A percentile compares a stretch with the other conserved stretches of the same genome.
phyloP scores from a whole-genome alignment of 106 monocot species.

The Posidonia australis region DNA sequence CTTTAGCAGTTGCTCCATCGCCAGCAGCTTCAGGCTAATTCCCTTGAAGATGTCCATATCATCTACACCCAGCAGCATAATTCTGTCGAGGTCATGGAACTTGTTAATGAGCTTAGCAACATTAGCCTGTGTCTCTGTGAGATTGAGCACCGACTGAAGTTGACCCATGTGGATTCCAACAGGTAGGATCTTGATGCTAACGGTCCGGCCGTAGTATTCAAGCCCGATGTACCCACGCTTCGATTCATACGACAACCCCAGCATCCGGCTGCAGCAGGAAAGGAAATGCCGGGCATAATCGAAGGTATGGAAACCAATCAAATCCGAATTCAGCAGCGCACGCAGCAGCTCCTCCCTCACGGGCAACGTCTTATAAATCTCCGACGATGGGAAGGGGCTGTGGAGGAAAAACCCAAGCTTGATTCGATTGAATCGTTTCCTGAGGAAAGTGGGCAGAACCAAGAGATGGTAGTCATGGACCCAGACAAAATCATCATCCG shows the following conservation, averaged over 20 bases:
- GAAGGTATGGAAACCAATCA: constrained; percentile 30
- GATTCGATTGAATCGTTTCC: constrained; percentile 23
- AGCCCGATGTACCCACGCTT: constrained; percentile 27
- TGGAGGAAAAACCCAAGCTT: constrained; percentile 30
- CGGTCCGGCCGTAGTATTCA: constrained; percentile 27
- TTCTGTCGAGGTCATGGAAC: constrained; percentile 5
- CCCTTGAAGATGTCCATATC: constrained; percentile 34
- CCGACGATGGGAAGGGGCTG: constrained; percentile 27
- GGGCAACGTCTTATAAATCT: constrained; percentile 23
- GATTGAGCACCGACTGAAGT: constrained; percentile 12
- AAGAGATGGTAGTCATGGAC: constrained; percentile 31
- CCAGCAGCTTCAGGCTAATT: constrained; percentile 25
- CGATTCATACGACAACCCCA: constrained; percentile 24
- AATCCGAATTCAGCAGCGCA: constrained; percentile 18
- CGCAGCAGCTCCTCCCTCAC: constrained; percentile 27
- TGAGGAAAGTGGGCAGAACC: constrained; percentile 23
- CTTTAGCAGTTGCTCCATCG: constrained; percentile 24
- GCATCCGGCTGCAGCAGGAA: constrained; percentile 28
- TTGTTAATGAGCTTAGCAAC: constrained; percentile 7
- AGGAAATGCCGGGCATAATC: constrained; percentile 28
- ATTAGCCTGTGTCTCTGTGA: constrained; percentile 13
- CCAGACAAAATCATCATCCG: constrained; percentile 28
- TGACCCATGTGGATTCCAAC: constrained; percentile 24
- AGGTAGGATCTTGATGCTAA: constrained; percentile 29
- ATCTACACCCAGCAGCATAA: constrained; percentile 22